phyloP scores from a whole-genome alignment of 768 basidiomycete species.

The Leccinum broughii region DNA sequence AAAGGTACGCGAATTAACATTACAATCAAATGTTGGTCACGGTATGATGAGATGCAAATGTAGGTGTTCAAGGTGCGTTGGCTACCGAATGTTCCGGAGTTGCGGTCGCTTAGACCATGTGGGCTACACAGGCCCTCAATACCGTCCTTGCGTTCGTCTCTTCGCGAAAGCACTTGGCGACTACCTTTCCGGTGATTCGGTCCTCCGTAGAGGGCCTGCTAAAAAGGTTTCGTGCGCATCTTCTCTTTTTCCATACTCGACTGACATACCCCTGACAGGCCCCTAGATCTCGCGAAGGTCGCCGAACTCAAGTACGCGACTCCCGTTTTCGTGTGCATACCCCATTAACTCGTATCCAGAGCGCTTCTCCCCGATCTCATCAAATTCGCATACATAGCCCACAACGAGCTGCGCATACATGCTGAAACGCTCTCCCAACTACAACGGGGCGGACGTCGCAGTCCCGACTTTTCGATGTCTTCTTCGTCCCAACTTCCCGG shows the following conservation, averaged over 20 bases:
- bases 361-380: constrained; percentile 80
- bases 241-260: neutral
- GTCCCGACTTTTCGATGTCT: constrained; percentile 43
- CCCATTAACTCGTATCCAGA: constrained; percentile 37
- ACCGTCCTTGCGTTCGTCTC: constrained; percentile 88
- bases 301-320: constrained; percentile 75
- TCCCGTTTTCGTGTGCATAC: neutral
- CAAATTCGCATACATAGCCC: constrained; percentile 79
- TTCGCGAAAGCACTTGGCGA: constrained; percentile 75
- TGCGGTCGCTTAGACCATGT: neutral
- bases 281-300: constrained; percentile 73
- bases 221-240: constrained; percentile 52
- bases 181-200: constrained; percentile 73
- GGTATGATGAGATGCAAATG: neutral
- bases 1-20: constrained; percentile 45
- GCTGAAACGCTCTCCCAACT: constrained; percentile 32
- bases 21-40: neutral
- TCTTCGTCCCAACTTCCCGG: constrained; percentile 30
- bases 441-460: constrained; percentile 31
- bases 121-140: constrained; percentile 65
- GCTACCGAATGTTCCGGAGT: neutral
- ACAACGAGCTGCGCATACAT: constrained; percentile 59
- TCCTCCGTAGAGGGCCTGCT: constrained; percentile 79
- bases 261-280: constrained; percentile 44
- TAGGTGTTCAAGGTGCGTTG: constrained; percentile 47